phyloP scores from a whole-genome alignment of 345 rosid species.

The Linum tenue region DNA sequence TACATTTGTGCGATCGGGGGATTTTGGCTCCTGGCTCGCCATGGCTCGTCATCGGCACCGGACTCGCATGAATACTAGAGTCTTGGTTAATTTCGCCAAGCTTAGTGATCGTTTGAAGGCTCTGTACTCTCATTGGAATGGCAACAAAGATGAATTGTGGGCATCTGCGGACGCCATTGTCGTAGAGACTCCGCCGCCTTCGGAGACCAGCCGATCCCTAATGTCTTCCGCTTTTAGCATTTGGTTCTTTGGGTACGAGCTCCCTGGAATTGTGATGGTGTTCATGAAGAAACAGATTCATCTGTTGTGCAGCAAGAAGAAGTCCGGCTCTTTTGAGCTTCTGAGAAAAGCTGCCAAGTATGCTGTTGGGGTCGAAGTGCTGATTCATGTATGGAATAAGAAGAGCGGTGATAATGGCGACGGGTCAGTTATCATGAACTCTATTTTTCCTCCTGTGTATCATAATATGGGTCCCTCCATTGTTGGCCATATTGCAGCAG shows the following conservation, averaged over 20 bases:
- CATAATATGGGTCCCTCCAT: constrained; percentile 33
- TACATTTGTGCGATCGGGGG: too few species aligned
- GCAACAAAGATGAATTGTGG: constrained; percentile 54
- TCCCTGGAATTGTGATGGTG: constrained; percentile 89
- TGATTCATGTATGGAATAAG: constrained; percentile 59
- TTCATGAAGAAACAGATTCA: constrained; percentile 66
- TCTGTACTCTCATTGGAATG: constrained; percentile 59
- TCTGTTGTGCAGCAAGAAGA: constrained; percentile 69
- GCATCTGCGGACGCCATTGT: constrained; percentile 54
- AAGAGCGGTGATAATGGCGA: constrained; percentile 31
- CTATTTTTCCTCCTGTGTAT: constrained; percentile 46
- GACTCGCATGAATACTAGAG: constrained; percentile 32
- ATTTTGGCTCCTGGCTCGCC: not conserved
- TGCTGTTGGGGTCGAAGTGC: constrained; percentile 51
- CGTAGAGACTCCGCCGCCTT: constrained; percentile 72
- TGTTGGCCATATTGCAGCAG: constrained; percentile 67
- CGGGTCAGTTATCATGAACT: constrained; percentile 58
- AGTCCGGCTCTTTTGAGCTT: constrained; percentile 61
- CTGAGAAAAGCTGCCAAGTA: constrained; percentile 53
- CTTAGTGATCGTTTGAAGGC: constrained; percentile 52
- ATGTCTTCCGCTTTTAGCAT: constrained; percentile 81
- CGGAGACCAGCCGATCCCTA: constrained; percentile 70
- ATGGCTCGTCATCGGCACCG: constrained; percentile 54
- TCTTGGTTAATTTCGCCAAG: constrained; percentile 45
- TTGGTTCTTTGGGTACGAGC: constrained; percentile 91